phyloP scores from a whole-genome alignment of 164 flowering plant species.

The Paratinospora sagittata region DNA sequence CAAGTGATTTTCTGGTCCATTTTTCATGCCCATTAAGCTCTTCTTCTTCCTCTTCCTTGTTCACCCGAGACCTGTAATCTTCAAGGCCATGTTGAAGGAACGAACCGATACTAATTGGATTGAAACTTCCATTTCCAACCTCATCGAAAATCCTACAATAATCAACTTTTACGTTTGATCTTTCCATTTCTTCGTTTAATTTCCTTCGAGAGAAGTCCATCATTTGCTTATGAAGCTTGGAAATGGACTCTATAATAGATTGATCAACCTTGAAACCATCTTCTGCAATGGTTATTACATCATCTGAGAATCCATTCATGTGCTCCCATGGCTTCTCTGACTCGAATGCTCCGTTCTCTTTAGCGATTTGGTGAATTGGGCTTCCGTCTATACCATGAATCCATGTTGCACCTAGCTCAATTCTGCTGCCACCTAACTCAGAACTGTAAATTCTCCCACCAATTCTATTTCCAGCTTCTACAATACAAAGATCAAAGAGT shows the following conservation, averaged over 20 bases:
- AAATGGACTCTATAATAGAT: neutral
- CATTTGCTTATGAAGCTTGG: neutral
- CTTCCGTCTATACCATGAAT: conserved; percentile 92
- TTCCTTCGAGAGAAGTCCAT: neutral
- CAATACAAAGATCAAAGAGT: conserved; percentile 54
- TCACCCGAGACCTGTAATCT: conserved; percentile 15
- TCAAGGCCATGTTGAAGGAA: neutral
- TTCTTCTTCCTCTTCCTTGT: neutral
- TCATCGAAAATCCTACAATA: conserved; percentile 22
- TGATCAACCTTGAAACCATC: conserved; percentile 16
- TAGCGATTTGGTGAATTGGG: conserved; percentile 71
- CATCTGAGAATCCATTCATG: conserved; percentile 56
- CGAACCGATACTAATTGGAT: neutral
- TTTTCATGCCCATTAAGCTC: neutral
- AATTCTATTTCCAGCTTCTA: conserved; percentile 80
- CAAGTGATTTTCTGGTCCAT: neutral
- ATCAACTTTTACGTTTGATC: neutral
- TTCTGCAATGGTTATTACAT: conserved; percentile 33
- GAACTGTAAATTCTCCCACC: conserved; percentile 84
- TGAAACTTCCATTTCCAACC: conserved; percentile 14
- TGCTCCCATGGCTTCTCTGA: conserved; percentile 85
- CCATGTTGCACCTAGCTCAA: conserved; percentile 97
- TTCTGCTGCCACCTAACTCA: conserved; percentile 60
- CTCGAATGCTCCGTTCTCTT: conserved; percentile 40
- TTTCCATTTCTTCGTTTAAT: neutral